These are phyloP conservation scores for Trypanosoma scelopori DNA, from an alignment of 208 protist genomes.

Conservation along the genomic window DNA sequence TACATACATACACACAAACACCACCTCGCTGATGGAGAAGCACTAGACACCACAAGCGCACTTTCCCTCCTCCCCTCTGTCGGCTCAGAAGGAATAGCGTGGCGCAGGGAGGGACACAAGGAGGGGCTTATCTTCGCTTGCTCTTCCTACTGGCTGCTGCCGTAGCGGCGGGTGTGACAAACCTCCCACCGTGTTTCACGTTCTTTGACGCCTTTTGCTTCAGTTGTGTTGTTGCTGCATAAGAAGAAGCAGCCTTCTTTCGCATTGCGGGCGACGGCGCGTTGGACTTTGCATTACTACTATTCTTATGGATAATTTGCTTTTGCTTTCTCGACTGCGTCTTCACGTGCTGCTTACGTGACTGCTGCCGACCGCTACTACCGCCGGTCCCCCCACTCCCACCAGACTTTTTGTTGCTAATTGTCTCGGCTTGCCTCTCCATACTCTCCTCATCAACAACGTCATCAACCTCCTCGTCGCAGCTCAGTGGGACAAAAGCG, in stretches of 20 bases:
- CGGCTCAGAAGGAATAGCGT: no score
- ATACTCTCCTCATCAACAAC: slow-evolving; percentile 12
- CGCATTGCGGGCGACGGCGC: slow-evolving; percentile 1
- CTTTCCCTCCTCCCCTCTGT: no score
- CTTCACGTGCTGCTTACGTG: slow-evolving; percentile 1
- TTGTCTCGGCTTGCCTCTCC: slow-evolving; percentile 15
- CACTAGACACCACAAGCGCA: no score
- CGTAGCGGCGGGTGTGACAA: slow-evolving; percentile 5
- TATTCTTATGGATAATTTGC: no score
- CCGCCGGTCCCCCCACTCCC: no score
- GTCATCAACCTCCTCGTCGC: slow-evolving; percentile 16
- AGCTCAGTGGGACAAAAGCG: slow-evolving; percentile 11
- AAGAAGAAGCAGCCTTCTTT: slow-evolving; percentile 6
- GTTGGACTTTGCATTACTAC: no score
- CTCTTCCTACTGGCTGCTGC: slow-evolving; percentile 22
- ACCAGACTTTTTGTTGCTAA: slow-evolving; percentile 5
- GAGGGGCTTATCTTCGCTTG: slow-evolving; percentile 14
- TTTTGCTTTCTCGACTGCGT: slow-evolving; percentile 10
- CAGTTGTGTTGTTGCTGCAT: slow-evolving; percentile 5
- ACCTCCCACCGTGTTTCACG: slow-evolving; percentile 7
- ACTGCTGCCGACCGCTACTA: slow-evolving; percentile 7
- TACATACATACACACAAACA: no score
- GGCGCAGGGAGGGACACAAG: not conserved
- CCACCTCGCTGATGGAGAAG: no score
- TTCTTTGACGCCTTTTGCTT: slow-evolving; percentile 19